Evolutionary conservation across 1,284 basidiomycete species (phyloP), one percentile per base, ranked within the genome.

Genomic region (Schizopora paradoxa): DNA sequence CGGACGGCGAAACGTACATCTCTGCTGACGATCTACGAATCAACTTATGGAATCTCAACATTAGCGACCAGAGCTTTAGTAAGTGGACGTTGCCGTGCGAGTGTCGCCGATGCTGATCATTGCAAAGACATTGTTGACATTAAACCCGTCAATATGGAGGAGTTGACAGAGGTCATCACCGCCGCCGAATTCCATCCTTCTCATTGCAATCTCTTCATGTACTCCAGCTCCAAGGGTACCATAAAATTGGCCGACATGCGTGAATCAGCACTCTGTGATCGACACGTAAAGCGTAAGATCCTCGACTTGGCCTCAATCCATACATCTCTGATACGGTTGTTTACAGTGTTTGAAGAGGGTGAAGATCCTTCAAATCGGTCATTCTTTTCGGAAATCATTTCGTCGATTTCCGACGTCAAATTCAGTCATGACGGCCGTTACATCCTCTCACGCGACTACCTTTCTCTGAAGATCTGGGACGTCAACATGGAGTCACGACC

Each of bases 181-280:
- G 93, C 95, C 3, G 92, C 96, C 47, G 96, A 99, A 68, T 99
- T 99, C 69, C 96, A 99, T 62, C 96, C 96, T 11, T 78, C 84
- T 52, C 91, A 96, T 57, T 99, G 96, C 82, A 99, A 99, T 66
- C 73, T 92, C 45, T 98, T 99, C 72, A 97, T 98, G 89, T 99
- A 99, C 68, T 99, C 95, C 52, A 94, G 91, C 70, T 99, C 95
- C 51, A 99, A 99, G 71, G 95, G 93, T 55, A 99, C 96, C 61
- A 98, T 99, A 76, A 99, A 99, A 71, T 81, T 99, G 47, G 95
- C 94, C n/a, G 96, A 99, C 69, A 99, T 99, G 96, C 84, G 96
- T 43, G 93, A 98, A 58, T 91, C 94, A 18, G 96, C 96, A 5
- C 72, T 99, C 47, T 99, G 96, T 66, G 96, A 99, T 65, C 79